Evolutionary conservation across 352 stramenopile species (phyloP).

Genomic region (Phytopythium sindhum): DNA sequence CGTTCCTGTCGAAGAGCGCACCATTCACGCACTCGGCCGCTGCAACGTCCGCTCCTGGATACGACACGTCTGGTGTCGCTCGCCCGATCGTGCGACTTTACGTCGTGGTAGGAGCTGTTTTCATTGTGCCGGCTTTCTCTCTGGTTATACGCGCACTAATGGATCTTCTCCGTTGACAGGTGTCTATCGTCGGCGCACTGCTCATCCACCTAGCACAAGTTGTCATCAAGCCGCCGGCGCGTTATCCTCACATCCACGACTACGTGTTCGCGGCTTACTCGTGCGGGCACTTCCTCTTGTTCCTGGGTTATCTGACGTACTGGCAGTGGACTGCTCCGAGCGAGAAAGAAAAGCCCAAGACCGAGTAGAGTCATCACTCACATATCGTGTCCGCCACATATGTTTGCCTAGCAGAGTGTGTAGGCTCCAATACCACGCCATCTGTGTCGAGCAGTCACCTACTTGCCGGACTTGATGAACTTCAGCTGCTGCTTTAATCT

Average conservation of each 20-base stretch:
- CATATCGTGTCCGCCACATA: neutral
- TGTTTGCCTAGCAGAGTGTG: neutral
- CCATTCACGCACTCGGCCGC: conserved; percentile 26
- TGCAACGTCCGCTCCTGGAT: conserved; percentile 26
- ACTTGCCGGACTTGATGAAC: conserved; percentile 66
- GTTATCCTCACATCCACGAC: conserved; percentile 83
- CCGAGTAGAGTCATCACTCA: conserved; percentile 21
- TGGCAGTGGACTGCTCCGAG: conserved; percentile 69
- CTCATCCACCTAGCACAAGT: conserved; percentile 55
- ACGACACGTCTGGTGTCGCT: conserved; percentile 30
- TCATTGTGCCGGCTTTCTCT: neutral
- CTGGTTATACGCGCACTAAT: neutral
- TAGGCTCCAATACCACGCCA: neutral
- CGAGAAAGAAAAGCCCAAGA: conserved; percentile 28
- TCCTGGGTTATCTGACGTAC: conserved; percentile 76
- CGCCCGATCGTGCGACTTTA: conserved; percentile 35
- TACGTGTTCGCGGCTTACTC: conserved; percentile 83
- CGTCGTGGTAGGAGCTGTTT: conserved; percentile 37
- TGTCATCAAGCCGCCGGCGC: conserved; percentile 37
- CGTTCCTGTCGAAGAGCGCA: conserved; percentile 27
- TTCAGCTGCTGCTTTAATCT: conserved; percentile 85
- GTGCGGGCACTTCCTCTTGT: conserved; percentile 69
- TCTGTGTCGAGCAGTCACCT: conserved; percentile 4
- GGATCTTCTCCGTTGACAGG: conserved; percentile 16
- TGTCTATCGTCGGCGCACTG: conserved; percentile 50